These are phyloP conservation scores for Castanea crenata DNA, from an alignment of 306 rosid species.

Conservation along the genomic window DNA sequence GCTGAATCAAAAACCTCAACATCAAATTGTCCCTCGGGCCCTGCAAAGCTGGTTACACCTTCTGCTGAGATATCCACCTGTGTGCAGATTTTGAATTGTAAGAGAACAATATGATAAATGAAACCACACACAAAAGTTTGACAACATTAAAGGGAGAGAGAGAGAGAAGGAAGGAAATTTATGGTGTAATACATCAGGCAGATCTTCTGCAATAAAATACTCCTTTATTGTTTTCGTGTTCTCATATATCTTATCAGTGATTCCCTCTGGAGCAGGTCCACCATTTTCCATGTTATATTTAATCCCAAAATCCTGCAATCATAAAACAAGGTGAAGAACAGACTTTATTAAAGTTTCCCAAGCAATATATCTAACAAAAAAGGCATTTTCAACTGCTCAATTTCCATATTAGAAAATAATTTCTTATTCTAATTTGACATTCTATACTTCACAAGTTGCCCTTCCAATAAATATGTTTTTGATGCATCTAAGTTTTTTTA, in stretches of 20 bases:
- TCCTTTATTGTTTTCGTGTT: conserved; percentile 82
- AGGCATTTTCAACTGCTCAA: not conserved
- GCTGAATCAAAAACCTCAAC: conserved; percentile 99
- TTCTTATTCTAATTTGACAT: not conserved
- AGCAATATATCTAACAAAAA: not conserved
- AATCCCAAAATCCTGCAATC: conserved; percentile 93
- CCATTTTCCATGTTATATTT: conserved; percentile 99
- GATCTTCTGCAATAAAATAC: conserved; percentile 72
- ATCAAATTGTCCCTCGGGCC: conserved; percentile 94
- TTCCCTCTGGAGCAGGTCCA: conserved; percentile 98
- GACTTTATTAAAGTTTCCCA: not conserved
- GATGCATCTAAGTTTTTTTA: not conserved
- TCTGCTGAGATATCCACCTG: conserved; percentile 74
- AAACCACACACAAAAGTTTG: not conserved
- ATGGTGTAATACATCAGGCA: conserved; percentile 63
- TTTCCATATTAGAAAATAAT: not conserved
- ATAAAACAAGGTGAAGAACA: conserved; percentile 20
- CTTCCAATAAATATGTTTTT: not conserved
- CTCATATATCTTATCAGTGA: conserved; percentile 83
- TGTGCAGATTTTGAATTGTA: conserved; percentile 17
- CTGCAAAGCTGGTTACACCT: conserved; percentile 69
- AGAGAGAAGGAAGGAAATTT: conserved; percentile 4
- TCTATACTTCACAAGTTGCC: not conserved
- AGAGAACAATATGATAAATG: conserved; percentile 20
- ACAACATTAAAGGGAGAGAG: not conserved